Evolutionary conservation across 352 stramenopile species (phyloP), one percentile per base, ranked within the genome.

Genomic region (Pythium graminicola): DNA sequence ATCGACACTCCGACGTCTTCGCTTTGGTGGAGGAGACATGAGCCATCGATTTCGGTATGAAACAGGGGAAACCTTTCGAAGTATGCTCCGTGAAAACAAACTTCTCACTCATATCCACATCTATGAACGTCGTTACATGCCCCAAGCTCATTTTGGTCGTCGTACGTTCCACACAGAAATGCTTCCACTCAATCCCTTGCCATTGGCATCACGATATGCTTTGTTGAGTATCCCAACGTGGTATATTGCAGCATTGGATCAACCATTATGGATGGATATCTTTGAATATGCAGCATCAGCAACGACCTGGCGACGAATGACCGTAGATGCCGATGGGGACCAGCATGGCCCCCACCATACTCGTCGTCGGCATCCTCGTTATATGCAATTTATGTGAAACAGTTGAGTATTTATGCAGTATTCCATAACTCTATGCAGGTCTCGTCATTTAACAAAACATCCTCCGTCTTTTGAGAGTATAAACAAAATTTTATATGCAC

Each of bases 61-160:
- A 49, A 49, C 42, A 22, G 42, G 42, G 13, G 42, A 49, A 28
- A 24, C n/a, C 7, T 26, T 49, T 16, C 24, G 42, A 3, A 27
- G 6, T 6, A 17, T 49, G 42, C 42, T 49, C 16, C 42, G n/a
- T 9, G 24, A 35, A 13, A 49, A 49, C 42, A 49, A 49, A 17
- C 42, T 49, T 14, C 24, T 49, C 24, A 49, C 42, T 5, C 42
- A 49, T 11, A 27, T 49, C 11, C 42, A 49, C 11, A 49, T 49
- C 5, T 36, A n/a, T 27, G 26, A 19, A 9, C 14, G 6, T 6
- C 24, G 24, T 10, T 27, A 23, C 24, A 23, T 49, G 24, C 24
- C 24, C 1, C 16, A 7, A n/a, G 26, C 26, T 1, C 11, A 36
- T n/a, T 49, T 49, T 24, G 42, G 26, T 10, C 42, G 42, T 3